phyloP scores from a whole-genome alignment of 129 eudicot genomes.

The Ambrosia trifida region DNA sequence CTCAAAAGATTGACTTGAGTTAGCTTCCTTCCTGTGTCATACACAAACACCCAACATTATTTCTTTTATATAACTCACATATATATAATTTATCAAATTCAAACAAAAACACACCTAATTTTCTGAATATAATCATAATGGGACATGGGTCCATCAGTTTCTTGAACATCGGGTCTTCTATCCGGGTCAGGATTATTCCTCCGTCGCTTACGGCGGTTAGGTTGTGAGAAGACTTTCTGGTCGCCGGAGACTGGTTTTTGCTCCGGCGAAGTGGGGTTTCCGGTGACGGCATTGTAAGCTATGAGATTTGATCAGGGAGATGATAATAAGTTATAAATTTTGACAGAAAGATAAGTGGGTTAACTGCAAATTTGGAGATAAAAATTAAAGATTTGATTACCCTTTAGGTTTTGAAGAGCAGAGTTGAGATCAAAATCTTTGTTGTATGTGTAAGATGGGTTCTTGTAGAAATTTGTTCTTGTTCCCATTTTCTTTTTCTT shows the following conservation, averaged over 20 bases:
- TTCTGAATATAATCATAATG: constrained; percentile 73
- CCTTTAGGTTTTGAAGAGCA: constrained; percentile 70
- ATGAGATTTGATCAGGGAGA: constrained; percentile 16
- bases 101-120: constrained; percentile 43
- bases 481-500: constrained; percentile 44
- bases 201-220: constrained; percentile 53
- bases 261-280: constrained; percentile 43
- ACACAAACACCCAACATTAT: no score
- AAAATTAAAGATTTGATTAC: constrained; percentile 26
- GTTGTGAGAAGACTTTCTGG: constrained; percentile 7
- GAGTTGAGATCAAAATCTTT: constrained; percentile 66
- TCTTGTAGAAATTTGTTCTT: constrained; percentile 73
- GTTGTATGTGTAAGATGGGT: constrained; percentile 80
- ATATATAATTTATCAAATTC: no score
- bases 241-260: constrained; percentile 23
- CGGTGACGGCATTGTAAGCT: constrained; percentile 74
- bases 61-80: no score
- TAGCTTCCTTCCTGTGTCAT: constrained; percentile 59
- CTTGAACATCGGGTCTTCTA: constrained; percentile 2
- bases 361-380: background rate
- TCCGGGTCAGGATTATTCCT: constrained; percentile 23
- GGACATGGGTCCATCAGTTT: constrained; percentile 70
- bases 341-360: background rate
- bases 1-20: constrained; percentile 46
- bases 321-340: background rate